Evolutionary conservation across 2,329 filamentous ascomycete genomes (phyloP), one percentile per base, ranked within the genome.

Genomic region (Penicillium sp.): DNA sequence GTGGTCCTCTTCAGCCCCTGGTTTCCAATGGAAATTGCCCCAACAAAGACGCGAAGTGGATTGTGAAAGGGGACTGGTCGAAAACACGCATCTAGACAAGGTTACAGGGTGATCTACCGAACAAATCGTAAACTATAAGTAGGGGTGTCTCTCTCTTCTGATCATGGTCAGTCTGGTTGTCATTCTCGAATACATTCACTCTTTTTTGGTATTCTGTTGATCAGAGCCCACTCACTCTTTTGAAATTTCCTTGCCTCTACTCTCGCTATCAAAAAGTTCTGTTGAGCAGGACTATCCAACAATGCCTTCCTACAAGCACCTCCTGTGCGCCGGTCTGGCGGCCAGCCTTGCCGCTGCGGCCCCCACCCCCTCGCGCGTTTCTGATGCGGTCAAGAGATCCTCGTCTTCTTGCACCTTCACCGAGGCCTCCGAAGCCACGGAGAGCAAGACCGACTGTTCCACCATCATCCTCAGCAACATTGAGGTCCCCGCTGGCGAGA

Each of bases 331-430:
- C 10, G 58, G 61, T 14, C 53, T 68, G 43, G 56, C 59, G 31
- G 63, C 64, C 46, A 64, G 62, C 27, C 27, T 66, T 10, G 65
- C 59, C 21, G 57, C 59, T 39, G 68, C 66, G 37, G 62, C 59
- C 31, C 68, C 68, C 5, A 48, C 64, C 11, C 62, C 70, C n/a
- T 57, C 62, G 31, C 52, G 56, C 16, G 56, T 51, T 24, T 66
- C 68, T 37, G 49, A 69, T 14, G 53, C 58, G 45, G 10, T 41
- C n/a, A 63, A 69, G 56, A 63, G 63, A 48, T 63, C 68, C 53
- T 68, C 70, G n/a, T 70, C 39, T 14, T 13, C 72, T 56, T 87
- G 85, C 71, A 85, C 82, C 14, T 85, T 87, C 68, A 83, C 78
- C 44, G 77, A 79, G 51, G 79, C 81, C 51, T 75, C 78, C 5